A percentile compares a stretch with the other conserved stretches of the same genome.
Conservation (phyloP, 352 stramenopile species). For the Thalassiosira hispida region DNA sequence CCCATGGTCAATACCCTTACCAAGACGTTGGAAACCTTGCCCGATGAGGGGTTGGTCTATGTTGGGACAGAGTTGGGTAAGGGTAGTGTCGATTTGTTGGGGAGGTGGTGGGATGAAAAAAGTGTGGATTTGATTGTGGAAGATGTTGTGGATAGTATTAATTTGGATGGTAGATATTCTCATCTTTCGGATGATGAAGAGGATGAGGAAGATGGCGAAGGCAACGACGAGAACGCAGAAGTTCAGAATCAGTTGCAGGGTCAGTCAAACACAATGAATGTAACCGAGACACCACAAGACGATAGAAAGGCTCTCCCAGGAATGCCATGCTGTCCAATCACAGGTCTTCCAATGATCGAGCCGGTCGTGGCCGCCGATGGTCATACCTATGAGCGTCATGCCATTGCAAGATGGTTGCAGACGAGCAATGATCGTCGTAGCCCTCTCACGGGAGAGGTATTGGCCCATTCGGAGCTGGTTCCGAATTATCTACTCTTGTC, state of each 20-base stretch:
- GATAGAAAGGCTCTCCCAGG: slow-evolving; percentile 57
- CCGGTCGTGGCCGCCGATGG: slow-evolving; percentile 95
- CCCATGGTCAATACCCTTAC: slow-evolving; percentile 61
- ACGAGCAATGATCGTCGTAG: slow-evolving; percentile 85
- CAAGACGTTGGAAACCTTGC: slow-evolving; percentile 63
- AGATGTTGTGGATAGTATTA: slow-evolving; percentile 72
- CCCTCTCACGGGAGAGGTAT: slow-evolving; percentile 75
- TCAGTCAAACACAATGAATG: neutral
- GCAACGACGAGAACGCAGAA: slow-evolving; percentile 10
- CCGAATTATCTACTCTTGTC: slow-evolving; percentile 86
- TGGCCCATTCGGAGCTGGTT: slow-evolving; percentile 82
- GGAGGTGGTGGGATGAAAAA: slow-evolving; percentile 69
- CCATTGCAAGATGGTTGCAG: slow-evolving; percentile 92
- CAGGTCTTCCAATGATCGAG: slow-evolving; percentile 93
- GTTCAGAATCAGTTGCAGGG: slow-evolving; percentile 3
- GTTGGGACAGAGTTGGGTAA: slow-evolving; percentile 57
- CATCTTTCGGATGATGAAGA: slow-evolving; percentile 52
- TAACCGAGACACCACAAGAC: neutral
- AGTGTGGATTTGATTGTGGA: slow-evolving; percentile 61
- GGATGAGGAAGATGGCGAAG: slow-evolving; percentile 21
- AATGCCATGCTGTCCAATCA: slow-evolving; percentile 91
- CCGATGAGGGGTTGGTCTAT: slow-evolving; percentile 72
- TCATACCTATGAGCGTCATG: slow-evolving; percentile 96
- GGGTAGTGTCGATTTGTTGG: slow-evolving; percentile 49
- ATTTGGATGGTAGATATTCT: slow-evolving; percentile 73